These are phyloP conservation scores for Daldinia childiae DNA, from an alignment of 495 filamentous ascomycete species.

Conservation along the genomic window DNA sequence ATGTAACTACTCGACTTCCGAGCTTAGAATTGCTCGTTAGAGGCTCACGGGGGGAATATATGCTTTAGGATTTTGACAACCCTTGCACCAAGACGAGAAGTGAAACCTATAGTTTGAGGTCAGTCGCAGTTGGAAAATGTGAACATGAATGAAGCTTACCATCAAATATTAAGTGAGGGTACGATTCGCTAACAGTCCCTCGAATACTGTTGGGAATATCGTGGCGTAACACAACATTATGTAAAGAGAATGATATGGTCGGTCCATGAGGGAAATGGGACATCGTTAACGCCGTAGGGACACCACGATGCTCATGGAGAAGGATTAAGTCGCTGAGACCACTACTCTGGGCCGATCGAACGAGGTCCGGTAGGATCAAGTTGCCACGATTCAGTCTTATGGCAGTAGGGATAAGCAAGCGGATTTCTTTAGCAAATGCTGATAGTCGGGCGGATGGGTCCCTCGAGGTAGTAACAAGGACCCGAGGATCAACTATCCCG, in stretches of 20 bases:
- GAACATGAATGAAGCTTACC: conserved; percentile 42
- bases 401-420: conserved; percentile 86
- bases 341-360: conserved; percentile 78
- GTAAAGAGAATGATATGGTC: conserved; percentile 87
- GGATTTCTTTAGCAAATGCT: conserved; percentile 95
- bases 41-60: conserved; percentile 86
- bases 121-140: conserved; percentile 1
- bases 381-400: conserved; percentile 94
- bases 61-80: conserved; percentile 94
- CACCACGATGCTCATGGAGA: conserved; percentile 90
- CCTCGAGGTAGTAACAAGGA: conserved; percentile 84
- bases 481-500: conserved; percentile 84
- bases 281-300: conserved; percentile 86
- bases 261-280: conserved; percentile 91
- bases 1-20: conserved; percentile 90
- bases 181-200: conserved; percentile 92
- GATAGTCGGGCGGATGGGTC: conserved; percentile 85
- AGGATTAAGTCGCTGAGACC: conserved; percentile 86
- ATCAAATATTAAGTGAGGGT: conserved; percentile 95
- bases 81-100: conserved; percentile 78
- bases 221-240: conserved; percentile 92
- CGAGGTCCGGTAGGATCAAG: conserved; percentile 83
- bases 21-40: conserved; percentile 70
- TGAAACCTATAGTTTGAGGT: conserved; percentile 65
- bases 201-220: conserved; percentile 89